These are phyloP conservation scores for Aspergillus panamensis DNA, from an alignment of 495 filamentous ascomycete species.

Conservation along the genomic window DNA sequence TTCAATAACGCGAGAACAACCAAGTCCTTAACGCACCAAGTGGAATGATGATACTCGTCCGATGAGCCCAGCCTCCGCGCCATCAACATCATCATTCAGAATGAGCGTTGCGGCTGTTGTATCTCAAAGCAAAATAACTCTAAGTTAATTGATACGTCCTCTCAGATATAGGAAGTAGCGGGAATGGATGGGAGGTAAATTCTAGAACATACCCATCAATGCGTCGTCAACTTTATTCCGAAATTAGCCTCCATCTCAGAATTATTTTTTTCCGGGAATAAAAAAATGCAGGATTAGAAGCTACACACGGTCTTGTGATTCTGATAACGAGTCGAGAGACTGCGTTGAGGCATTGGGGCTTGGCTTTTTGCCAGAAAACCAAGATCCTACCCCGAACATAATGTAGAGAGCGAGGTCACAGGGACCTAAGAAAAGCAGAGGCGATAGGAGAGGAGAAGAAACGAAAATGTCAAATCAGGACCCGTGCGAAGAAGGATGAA, in stretches of 20 bases:
- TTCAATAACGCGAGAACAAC: slow-evolving; percentile 6
- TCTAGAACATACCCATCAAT: slow-evolving; percentile 49
- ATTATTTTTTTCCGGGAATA: slow-evolving; percentile 11
- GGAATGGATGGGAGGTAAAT: slow-evolving; percentile 1
- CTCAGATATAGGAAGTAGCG: neutral
- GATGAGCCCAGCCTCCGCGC: slow-evolving; percentile 70
- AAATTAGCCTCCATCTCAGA: slow-evolving; percentile 15
- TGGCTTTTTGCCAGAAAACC: slow-evolving; percentile 55
- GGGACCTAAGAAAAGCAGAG: neutral
- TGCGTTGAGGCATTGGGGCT: slow-evolving; percentile 47
- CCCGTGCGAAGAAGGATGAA: slow-evolving; percentile 1
- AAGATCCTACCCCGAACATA: slow-evolving; percentile 51
- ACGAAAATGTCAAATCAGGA: neutral
- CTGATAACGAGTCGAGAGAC: slow-evolving; percentile 56
- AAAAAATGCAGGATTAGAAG: slow-evolving; percentile 4
- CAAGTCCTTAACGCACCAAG: slow-evolving; percentile 47
- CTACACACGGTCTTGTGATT: slow-evolving; percentile 57
- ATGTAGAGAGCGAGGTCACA: slow-evolving; percentile 3
- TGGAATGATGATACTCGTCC: slow-evolving; percentile 86
- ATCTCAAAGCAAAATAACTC: neutral
- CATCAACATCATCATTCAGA: slow-evolving; percentile 91
- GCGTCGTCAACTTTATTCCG: slow-evolving; percentile 56
- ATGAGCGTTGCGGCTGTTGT: slow-evolving; percentile 57
- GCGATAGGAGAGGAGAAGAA: slow-evolving; percentile 1
- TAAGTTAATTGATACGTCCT: slow-evolving; percentile 8